These are phyloP conservation scores for Fraxinus cuspidata DNA, from an alignment of 257 asterid genomes.

Conservation along the genomic window DNA sequence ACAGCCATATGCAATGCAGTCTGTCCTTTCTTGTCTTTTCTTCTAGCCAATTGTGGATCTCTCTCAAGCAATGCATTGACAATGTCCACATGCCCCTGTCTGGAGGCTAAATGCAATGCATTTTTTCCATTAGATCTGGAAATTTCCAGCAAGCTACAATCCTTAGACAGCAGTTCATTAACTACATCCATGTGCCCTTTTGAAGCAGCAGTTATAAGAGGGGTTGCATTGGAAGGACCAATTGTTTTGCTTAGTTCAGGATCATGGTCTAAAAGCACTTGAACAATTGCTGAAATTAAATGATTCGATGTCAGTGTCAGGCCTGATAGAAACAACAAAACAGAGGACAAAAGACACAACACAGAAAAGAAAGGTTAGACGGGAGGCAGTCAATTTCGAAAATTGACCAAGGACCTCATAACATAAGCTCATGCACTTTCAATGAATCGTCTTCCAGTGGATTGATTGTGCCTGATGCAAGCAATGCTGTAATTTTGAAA, in stretches of 20 bases:
- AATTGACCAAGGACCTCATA: constrained; percentile 10
- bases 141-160: constrained; percentile 52
- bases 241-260: constrained; percentile 46
- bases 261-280: constrained; percentile 54
- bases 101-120: constrained; percentile 55
- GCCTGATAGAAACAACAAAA: background rate
- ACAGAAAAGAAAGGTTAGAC: background rate
- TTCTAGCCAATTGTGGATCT: constrained; percentile 54
- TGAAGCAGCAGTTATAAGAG: constrained; percentile 59
- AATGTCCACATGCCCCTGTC: constrained; percentile 59
- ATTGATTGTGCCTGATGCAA: background rate
- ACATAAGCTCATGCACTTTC: background rate
- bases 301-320: constrained; percentile 12
- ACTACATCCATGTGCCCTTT: constrained; percentile 57
- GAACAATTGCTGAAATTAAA: constrained; percentile 43
- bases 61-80: constrained; percentile 48
- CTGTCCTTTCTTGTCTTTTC: constrained; percentile 59
- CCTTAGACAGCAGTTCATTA: constrained; percentile 51
- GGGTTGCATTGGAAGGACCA: constrained; percentile 60
- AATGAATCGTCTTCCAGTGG: background rate
- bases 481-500: background rate
- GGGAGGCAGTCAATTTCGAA: background rate
- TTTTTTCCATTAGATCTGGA: constrained; percentile 54
- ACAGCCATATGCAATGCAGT: constrained; percentile 65
- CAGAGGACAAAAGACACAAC: background rate